phyloP scores from a whole-genome alignment of 495 filamentous ascomycete genomes.

The Penicillium antarcticum region DNA sequence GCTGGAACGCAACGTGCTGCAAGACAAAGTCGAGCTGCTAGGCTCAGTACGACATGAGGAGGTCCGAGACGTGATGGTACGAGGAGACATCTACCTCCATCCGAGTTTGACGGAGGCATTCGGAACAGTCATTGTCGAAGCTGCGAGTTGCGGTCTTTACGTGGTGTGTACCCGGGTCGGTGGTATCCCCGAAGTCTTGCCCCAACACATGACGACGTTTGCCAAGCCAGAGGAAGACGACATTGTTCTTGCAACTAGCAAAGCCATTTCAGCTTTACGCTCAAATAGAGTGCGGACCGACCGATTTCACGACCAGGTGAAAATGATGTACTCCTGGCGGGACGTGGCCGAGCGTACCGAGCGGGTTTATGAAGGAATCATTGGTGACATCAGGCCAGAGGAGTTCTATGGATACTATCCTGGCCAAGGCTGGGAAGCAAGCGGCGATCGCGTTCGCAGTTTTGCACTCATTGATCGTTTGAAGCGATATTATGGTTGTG shows the following conservation, averaged over 20 bases:
- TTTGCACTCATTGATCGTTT: slow-evolving; percentile 91
- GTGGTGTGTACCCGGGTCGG: slow-evolving; percentile 96
- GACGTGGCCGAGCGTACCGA: slow-evolving; percentile 92
- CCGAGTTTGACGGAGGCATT: slow-evolving; percentile 95
- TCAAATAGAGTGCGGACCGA: slow-evolving; percentile 89
- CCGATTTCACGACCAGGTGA: slow-evolving; percentile 92
- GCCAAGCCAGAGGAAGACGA: slow-evolving; percentile 68
- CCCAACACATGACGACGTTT: slow-evolving; percentile 84
- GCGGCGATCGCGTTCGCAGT: slow-evolving; percentile 72
- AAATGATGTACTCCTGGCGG: slow-evolving; percentile 97
- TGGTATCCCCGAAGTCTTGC: slow-evolving; percentile 93
- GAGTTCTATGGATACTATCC: slow-evolving; percentile 82
- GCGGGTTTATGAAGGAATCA: slow-evolving; percentile 90
- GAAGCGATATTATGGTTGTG: slow-evolving; percentile 97
- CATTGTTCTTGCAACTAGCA: slow-evolving; percentile 65
- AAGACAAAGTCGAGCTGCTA: slow-evolving; percentile 88
- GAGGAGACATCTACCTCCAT: slow-evolving; percentile 94
- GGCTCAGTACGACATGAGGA: slow-evolving; percentile 93
- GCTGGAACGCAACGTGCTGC: slow-evolving; percentile 92
- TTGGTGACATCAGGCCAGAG: slow-evolving; percentile 72
- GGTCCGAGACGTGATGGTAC: slow-evolving; percentile 96
- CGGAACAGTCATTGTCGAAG: slow-evolving; percentile 95
- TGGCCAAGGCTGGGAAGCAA: slow-evolving; percentile 60
- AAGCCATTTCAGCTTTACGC: slow-evolving; percentile 85
- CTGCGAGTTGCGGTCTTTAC: slow-evolving; percentile 89